Evolutionary conservation across 2,329 filamentous ascomycete genomes (phyloP), one percentile per base, ranked within the genome.

Genomic region (Trichoderma simmonsii): DNA sequence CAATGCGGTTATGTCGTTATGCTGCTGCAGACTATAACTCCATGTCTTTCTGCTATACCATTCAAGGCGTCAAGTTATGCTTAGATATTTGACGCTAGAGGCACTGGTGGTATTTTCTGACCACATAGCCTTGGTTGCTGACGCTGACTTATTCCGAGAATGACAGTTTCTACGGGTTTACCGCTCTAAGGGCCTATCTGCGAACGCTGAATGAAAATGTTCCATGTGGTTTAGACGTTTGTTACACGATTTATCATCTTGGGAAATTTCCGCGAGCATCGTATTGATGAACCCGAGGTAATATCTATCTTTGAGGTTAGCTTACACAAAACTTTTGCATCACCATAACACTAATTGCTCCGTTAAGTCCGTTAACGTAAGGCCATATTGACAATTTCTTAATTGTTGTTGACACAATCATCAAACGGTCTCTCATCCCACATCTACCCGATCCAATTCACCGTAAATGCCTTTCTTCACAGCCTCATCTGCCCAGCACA

Each of bases 401-500:
- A n/a, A 60, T 60, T 60, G 26, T 59, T n/a, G 18, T 60, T 21
- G 11, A 60, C 32, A 26, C 54, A 21, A 21, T 43, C 6, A n/a
- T 11, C 0, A 7, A 8, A 51, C n/a, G 26, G 18, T 36, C 15
- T 30, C 24, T 69, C 18, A 69, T 14, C 34, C 24, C 32, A 70
- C 21, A 61, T 69, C 66, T 14, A 78, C 56, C 4, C 39, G 59
- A 43, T 77, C 77, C 1, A 81, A 48, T 63, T 81, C 79, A 5
- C 48, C 34, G 3, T 77, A 74, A 14, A 80, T 74, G 8, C 36
- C 71, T 28, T 51, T 64, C 72, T 86, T 86, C 12, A 83, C 72
- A 26, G 77, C 72, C 1, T 80, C 77, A 21, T 79, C 76, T 8
- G 85, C 85, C 85, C 85, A 87, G 64, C 78, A 83, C 72, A 85